These are phyloP conservation scores for Puccinia novopanici DNA, from an alignment of 1,284 basidiomycete genomes.

Conservation along the genomic window DNA sequence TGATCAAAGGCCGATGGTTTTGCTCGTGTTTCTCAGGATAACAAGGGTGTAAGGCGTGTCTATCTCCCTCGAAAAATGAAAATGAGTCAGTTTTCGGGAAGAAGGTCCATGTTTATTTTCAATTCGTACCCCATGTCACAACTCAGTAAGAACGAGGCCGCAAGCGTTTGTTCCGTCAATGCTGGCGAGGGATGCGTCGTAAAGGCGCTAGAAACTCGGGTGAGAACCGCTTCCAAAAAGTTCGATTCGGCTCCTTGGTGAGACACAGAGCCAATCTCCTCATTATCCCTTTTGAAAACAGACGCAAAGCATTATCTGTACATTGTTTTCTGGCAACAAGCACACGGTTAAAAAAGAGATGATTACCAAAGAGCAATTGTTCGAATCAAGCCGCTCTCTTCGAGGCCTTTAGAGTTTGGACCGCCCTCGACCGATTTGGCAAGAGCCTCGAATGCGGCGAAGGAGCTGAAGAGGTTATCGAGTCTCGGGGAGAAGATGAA, in stretches of 20 bases:
- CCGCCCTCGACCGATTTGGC: conserved; percentile 64
- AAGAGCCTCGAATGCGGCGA: conserved; percentile 81
- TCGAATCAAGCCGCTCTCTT: conserved; percentile 32
- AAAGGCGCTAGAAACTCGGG: conserved; percentile 67
- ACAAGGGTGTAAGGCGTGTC: conserved; percentile 76
- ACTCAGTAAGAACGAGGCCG: conserved; percentile 61
- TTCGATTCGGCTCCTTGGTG: conserved; percentile 87
- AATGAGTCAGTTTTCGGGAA: too few species aligned
- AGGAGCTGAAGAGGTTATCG: conserved; percentile 66
- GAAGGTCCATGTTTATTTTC: too few species aligned
- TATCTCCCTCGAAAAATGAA: conserved; percentile 25
- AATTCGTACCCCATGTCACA: conserved; percentile 42
- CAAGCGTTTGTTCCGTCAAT: conserved; percentile 54
- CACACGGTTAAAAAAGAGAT: not conserved
- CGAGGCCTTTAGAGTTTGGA: conserved; percentile 2
- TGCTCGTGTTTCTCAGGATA: conserved; percentile 81
- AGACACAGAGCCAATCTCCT: conserved; percentile 73
- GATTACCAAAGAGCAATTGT: conserved; percentile 49
- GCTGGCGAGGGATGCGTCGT: conserved; percentile 64
- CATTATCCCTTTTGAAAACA: conserved; percentile 69
- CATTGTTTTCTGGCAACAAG: not conserved
- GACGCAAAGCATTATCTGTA: not conserved
- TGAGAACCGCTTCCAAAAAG: conserved; percentile 76
- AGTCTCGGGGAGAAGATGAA: conserved; percentile 89
- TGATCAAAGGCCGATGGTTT: conserved; percentile 79